These are phyloP conservation scores for Diaporthe amygdali DNA, from an alignment of 2,329 filamentous ascomycete species.

Conservation along the genomic window DNA sequence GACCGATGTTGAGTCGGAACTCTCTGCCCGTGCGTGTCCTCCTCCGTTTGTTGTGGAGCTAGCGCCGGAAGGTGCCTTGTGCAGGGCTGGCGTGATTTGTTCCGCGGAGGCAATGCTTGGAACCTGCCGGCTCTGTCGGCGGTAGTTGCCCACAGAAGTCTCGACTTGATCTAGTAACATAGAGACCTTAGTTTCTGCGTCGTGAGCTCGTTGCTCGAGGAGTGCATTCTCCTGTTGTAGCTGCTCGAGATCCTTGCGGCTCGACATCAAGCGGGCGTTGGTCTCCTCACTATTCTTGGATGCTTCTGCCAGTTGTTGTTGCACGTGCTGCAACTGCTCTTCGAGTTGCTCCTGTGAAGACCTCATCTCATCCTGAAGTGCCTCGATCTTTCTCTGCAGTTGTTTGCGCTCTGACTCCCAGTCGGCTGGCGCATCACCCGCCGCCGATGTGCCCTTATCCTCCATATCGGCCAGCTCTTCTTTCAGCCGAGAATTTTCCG, in stretches of 20 bases:
- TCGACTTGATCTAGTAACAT: constrained; percentile 94
- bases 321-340: constrained; percentile 70
- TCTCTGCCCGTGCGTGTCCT: constrained; percentile 58
- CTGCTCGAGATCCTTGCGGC: constrained; percentile 75
- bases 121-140: constrained; percentile 72
- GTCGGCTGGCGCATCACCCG: constrained; percentile 53
- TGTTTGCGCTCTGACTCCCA: constrained; percentile 78
- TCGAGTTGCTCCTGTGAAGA: constrained; percentile 73
- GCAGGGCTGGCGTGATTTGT: constrained; percentile 41
- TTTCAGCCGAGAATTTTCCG: constrained; percentile 82
- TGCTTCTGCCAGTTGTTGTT: constrained; percentile 71
- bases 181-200: constrained; percentile 92
- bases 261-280: constrained; percentile 60
- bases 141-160: constrained; percentile 91
- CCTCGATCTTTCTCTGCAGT: constrained; percentile 72
- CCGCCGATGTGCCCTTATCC: constrained; percentile 45
- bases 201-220: constrained; percentile 82
- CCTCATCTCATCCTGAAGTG: constrained; percentile 72
- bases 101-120: constrained; percentile 56
- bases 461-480: constrained; percentile 76
- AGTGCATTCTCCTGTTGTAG: constrained; percentile 81
- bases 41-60: constrained; percentile 44
- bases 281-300: constrained; percentile 59
- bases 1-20: constrained; percentile 66
- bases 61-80: constrained; percentile 26